Conservation (phyloP, 768 basidiomycete genomes). For the Scleroderma citrinum region DNA sequence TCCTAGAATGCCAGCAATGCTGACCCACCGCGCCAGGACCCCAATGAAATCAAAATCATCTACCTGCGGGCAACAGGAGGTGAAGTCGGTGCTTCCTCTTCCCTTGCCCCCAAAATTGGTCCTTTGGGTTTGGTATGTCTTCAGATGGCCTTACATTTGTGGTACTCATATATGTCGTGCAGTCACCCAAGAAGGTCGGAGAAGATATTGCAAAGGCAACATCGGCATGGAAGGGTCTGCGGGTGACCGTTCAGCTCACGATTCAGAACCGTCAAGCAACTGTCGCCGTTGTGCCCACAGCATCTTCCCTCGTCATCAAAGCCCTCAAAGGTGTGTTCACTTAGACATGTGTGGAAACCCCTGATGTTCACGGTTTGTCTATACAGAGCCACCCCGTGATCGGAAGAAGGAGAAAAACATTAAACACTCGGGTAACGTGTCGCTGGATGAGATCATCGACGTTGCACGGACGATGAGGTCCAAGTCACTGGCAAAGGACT, state of each 20-base stretch:
- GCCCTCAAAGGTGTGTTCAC: conserved; percentile 88
- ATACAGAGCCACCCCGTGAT: conserved; percentile 92
- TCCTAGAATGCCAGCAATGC: not conserved
- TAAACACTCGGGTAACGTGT: conserved; percentile 93
- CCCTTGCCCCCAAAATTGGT: conserved; percentile 99
- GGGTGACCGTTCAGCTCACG: conserved; percentile 96
- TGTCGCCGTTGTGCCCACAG: conserved; percentile 94
- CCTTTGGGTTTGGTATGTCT: conserved; percentile 92
- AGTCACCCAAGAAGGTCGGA: conserved; percentile 99
- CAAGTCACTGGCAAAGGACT: conserved; percentile 91
- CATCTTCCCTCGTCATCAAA: conserved; percentile 94
- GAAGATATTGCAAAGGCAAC: conserved; percentile 99
- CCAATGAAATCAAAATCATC: conserved; percentile 97
- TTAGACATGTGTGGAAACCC: not conserved
- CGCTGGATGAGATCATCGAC: conserved; percentile 89
- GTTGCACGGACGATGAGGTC: conserved; percentile 94
- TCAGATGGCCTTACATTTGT: not conserved
- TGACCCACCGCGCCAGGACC: conserved; percentile 59
- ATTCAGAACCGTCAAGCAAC: conserved; percentile 99
- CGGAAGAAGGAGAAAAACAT: conserved; percentile 99
- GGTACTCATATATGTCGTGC: conserved; percentile 13
- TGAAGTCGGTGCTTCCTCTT: conserved; percentile 98
- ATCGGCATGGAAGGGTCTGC: conserved; percentile 97
- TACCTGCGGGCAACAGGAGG: conserved; percentile 98
- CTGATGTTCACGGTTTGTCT: not conserved